A percentile compares a stretch with the other conserved stretches of the same genome.
phyloP scores from a whole-genome alignment of 2,329 filamentous ascomycete species.

The Mycosphaerelloides madeirae region DNA sequence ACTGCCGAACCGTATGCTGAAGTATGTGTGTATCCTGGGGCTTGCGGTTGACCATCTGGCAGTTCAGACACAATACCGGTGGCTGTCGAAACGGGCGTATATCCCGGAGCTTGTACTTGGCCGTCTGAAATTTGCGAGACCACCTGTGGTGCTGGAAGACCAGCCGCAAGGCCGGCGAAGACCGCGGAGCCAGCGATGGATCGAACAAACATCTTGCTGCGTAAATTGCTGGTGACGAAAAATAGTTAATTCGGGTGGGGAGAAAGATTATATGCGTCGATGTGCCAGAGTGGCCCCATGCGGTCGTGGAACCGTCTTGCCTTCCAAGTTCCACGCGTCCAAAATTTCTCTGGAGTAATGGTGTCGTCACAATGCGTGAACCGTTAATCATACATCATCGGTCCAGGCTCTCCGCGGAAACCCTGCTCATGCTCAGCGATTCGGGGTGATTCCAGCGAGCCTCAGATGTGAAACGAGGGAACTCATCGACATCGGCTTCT shows the following conservation, averaged over 20 bases:
- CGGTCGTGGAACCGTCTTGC: too few species aligned
- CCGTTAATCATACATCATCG: too few species aligned
- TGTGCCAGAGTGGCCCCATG: too few species aligned
- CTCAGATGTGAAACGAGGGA: too few species aligned
- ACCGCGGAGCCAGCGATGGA: conserved; percentile 31
- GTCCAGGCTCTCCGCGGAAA: too few species aligned
- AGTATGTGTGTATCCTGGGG: not conserved
- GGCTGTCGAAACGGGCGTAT: too few species aligned
- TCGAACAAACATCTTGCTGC: conserved; percentile 36
- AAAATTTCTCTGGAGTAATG: too few species aligned
- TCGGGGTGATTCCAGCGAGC: too few species aligned
- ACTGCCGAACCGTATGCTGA: not conserved
- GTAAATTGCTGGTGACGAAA: not conserved
- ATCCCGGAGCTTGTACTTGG: not conserved
- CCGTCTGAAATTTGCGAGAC: not conserved
- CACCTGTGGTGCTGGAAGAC: conserved; percentile 33
- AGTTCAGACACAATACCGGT: not conserved
- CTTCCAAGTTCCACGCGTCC: too few species aligned
- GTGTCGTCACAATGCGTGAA: too few species aligned
- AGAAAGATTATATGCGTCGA: not conserved
- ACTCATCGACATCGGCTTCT: too few species aligned
- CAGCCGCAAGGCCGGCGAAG: conserved; percentile 32
- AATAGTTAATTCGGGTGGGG: not conserved
- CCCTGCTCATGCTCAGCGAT: too few species aligned
- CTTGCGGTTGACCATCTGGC: not conserved